phyloP scores from a whole-genome alignment of 2,329 filamentous ascomycete species.

The Verticillium nubilum region DNA sequence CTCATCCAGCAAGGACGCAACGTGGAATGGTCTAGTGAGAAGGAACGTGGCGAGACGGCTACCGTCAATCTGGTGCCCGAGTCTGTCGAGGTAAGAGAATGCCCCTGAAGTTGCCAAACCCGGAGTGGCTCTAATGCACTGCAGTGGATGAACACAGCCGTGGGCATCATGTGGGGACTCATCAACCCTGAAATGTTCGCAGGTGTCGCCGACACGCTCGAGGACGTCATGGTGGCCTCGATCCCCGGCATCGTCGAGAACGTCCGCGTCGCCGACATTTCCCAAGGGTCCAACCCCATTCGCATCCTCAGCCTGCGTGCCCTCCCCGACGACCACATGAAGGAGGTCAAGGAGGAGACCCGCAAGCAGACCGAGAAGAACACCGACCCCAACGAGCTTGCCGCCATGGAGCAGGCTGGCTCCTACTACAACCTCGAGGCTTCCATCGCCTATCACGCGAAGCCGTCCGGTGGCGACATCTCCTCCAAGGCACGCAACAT shows the following conservation, averaged over 20 bases:
- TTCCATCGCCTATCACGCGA: conserved; percentile 73
- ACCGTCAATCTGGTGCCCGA: conserved; percentile 87
- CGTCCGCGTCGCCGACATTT: conserved; percentile 90
- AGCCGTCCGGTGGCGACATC: conserved; percentile 63
- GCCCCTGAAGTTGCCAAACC: too few relatives aligned
- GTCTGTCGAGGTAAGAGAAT: conserved; percentile 65
- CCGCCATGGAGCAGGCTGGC: conserved; percentile 83
- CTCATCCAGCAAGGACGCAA: conserved; percentile 76
- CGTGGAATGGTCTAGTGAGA: conserved; percentile 83
- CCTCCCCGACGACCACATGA: conserved; percentile 74
- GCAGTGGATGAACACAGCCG: conserved; percentile 86
- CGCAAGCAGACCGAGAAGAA: conserved; percentile 50
- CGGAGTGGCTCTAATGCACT: conserved; percentile 24
- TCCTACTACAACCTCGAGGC: conserved; percentile 82
- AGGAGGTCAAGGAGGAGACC: conserved; percentile 66
- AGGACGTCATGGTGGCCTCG: conserved; percentile 93
- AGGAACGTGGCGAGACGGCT: conserved; percentile 77
- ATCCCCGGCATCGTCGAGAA: conserved; percentile 89
- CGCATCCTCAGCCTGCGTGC: conserved; percentile 83
- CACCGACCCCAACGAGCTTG: conserved; percentile 78
- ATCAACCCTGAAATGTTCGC: conserved; percentile 94
- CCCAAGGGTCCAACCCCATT: conserved; percentile 86
- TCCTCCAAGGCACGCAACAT: conserved; percentile 78
- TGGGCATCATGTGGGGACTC: conserved; percentile 81
- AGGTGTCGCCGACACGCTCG: conserved; percentile 76